A percentile compares a stretch with the other conserved stretches of the same genome.
Evolutionary conservation across 2,329 filamentous ascomycete species (phyloP).

Genomic region (Monosporascus sp.): DNA sequence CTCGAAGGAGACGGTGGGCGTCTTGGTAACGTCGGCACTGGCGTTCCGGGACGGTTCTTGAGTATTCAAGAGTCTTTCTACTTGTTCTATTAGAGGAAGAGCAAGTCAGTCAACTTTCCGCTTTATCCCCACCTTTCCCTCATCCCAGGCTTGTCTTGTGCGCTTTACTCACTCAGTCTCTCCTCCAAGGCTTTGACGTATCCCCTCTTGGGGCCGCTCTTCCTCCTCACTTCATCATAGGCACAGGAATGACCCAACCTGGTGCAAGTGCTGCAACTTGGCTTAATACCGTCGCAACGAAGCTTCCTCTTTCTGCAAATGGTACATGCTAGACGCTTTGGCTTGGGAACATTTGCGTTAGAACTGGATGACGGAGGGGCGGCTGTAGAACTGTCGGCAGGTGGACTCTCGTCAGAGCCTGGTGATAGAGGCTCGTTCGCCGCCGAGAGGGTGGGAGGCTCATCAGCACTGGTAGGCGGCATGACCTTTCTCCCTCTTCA

Average conservation of each 20-base stretch:
- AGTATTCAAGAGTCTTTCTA: constrained; percentile 83
- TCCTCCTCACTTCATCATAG: constrained; percentile 88
- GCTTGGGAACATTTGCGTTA: constrained; percentile 61
- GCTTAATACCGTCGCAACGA: constrained; percentile 78
- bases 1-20: constrained; percentile 28
- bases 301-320: constrained; percentile 90
- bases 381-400: constrained; percentile 29
- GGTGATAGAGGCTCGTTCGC: constrained; percentile 30
- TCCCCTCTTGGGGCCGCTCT: constrained; percentile 89
- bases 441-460: constrained; percentile 6
- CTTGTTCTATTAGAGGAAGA: constrained; percentile 61
- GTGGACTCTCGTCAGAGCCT: constrained; percentile 32
- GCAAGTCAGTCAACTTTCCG: constrained; percentile 9
- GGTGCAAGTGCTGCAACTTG: constrained; percentile 83
- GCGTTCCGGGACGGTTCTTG: constrained; percentile 51
- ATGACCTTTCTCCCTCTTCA: constrained; percentile 11
- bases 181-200: constrained; percentile 94
- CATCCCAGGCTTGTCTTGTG: background rate
- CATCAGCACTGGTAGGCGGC: constrained; percentile 15
- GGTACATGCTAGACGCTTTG: constrained; percentile 93
- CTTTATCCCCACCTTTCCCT: constrained; percentile 1
- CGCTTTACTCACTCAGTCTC: constrained; percentile 65
- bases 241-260: constrained; percentile 82
- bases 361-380: constrained; percentile 37
- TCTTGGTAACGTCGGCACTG: constrained; percentile 31